Conservation (phyloP, 73 alveolate genomes). For the Paramecium biaurelia region DNA sequence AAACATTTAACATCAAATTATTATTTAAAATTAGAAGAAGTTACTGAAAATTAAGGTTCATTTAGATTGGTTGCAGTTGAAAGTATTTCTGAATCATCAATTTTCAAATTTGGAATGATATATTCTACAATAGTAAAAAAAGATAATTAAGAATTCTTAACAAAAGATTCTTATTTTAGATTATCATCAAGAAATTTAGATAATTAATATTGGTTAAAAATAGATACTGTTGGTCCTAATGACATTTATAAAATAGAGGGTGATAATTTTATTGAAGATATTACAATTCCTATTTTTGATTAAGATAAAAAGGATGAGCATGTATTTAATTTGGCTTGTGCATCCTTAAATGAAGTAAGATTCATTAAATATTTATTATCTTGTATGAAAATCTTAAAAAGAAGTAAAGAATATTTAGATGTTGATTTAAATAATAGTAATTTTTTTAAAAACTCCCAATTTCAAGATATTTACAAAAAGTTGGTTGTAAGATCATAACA, state of each 20-base stretch:
- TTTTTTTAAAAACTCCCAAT: background rate
- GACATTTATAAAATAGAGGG: conserved; percentile 14
- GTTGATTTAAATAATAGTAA: background rate
- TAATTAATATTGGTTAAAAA: conserved; percentile 48
- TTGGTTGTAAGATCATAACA: conserved; percentile 4
- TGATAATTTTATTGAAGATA: conserved; percentile 43
- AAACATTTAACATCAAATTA: conserved; percentile 61
- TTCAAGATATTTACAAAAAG: conserved; percentile 25
- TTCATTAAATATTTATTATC: conserved; percentile 52
- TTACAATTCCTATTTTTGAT: conserved; percentile 41
- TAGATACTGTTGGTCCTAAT: background rate
- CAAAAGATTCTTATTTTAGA: conserved; percentile 56
- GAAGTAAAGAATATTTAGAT: conserved; percentile 32
- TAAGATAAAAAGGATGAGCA: conserved; percentile 53
- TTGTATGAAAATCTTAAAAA: conserved; percentile 54
- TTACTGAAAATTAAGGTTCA: background rate
- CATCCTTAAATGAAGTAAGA: conserved; percentile 59
- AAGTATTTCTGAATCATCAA: background rate
- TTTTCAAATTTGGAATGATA: conserved; percentile 50
- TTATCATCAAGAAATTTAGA: background rate
- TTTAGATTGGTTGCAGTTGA: conserved; percentile 8
- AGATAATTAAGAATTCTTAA: background rate
- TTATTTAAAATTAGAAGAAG: conserved; percentile 37
- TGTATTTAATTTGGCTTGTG: conserved; percentile 52
- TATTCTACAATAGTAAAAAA: conserved; percentile 26